phyloP scores from a whole-genome alignment of 371 early-diverging fungal species.

The Mycotypha africana region DNA sequence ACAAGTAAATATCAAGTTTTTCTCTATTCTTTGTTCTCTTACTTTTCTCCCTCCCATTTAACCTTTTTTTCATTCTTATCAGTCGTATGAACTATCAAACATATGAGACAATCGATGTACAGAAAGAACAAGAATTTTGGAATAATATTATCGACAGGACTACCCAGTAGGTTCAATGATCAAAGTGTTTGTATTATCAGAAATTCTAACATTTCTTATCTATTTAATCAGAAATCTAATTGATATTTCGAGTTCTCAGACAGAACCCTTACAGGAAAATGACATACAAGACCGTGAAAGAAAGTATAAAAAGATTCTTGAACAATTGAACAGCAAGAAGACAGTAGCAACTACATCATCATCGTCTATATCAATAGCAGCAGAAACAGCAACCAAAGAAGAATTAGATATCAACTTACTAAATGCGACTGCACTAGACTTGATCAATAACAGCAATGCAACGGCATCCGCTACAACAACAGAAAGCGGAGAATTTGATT shows the following conservation, averaged over 20 bases:
- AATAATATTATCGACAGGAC: conserved; percentile 39
- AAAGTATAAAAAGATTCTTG: conserved; percentile 29
- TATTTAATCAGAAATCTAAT: conserved; percentile 33
- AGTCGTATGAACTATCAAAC: conserved; percentile 28
- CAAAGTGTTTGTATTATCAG: neutral
- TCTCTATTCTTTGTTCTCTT: neutral
- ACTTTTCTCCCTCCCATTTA: neutral
- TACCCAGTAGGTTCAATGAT: conserved; percentile 38
- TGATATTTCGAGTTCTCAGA: conserved; percentile 39
- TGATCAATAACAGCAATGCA: too few species aligned
- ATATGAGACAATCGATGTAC: conserved; percentile 32
- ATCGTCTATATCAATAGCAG: conserved; percentile 2
- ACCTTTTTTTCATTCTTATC: neutral
- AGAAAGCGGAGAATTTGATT: conserved; percentile 24
- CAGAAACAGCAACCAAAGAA: conserved; percentile 11
- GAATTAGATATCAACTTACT: conserved; percentile 26
- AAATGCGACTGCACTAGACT: too few species aligned
- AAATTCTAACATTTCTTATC: neutral
- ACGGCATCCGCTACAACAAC: too few species aligned
- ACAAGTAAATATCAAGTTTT: conserved; percentile 25
- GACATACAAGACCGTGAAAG: conserved; percentile 43
- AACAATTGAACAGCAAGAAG: conserved; percentile 68
- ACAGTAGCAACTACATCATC: neutral
- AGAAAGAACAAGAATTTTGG: conserved; percentile 45
- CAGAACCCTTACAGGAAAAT: conserved; percentile 40